Evolutionary conservation across 352 stramenopile species (phyloP).

Genomic region (Phytophthora crassamura): DNA sequence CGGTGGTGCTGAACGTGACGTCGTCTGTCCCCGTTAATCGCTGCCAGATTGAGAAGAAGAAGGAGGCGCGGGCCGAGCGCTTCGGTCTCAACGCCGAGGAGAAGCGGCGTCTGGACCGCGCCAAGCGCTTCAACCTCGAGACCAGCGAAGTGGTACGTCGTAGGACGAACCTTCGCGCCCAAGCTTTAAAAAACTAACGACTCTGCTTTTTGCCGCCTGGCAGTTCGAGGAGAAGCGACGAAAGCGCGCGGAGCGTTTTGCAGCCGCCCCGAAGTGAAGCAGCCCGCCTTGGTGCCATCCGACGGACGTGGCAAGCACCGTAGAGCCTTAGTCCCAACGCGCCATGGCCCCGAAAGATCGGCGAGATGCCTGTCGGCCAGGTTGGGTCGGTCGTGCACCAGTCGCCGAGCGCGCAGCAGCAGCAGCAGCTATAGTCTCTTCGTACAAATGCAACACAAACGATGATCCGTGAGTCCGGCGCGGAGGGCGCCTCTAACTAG

Average conservation of each 20-base stretch:
- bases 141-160: constrained; percentile 75
- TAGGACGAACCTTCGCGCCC: background rate
- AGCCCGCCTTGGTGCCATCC: background rate
- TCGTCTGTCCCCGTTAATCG: background rate
- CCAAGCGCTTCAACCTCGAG: constrained; percentile 86
- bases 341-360: constrained; percentile 9
- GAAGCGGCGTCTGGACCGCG: constrained; percentile 82
- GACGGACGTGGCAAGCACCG: constrained; percentile 11
- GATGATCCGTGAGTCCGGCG: constrained; percentile 15
- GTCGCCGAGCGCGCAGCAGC: constrained; percentile 4
- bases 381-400: constrained; percentile 8
- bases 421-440: constrained; percentile 21
- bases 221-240: constrained; percentile 81
- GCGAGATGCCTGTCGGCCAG: constrained; percentile 4
- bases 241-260: constrained; percentile 79
- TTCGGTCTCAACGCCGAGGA: constrained; percentile 86
- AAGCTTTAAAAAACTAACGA: constrained; percentile 16
- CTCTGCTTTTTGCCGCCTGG: constrained; percentile 5
- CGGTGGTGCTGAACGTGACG: constrained; percentile 9
- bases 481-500: background rate
- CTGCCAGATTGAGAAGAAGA: constrained; percentile 82
- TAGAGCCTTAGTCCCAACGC: constrained; percentile 24
- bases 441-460: constrained; percentile 45
- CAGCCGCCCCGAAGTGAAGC: constrained; percentile 35
- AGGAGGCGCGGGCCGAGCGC: constrained; percentile 75